Evolutionary conservation across 225 moss, liverwort and hornwort species (phyloP), one percentile per base, ranked within the genome.

Genomic region (Lunularia cruciata): DNA sequence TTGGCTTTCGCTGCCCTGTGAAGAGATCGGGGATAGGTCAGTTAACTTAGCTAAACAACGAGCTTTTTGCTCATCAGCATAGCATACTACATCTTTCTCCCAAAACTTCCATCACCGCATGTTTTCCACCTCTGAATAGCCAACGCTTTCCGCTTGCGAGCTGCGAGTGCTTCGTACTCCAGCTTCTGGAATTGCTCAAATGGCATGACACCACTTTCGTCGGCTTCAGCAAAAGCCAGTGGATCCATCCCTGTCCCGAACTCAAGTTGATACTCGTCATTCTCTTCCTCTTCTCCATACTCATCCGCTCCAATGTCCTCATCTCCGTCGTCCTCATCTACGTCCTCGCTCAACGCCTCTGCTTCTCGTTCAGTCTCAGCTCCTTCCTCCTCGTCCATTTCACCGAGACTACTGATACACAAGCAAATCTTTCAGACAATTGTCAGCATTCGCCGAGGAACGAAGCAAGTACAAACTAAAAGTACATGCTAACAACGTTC

Each of bases 221-320:
- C 87, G 72, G 86, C 94, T 76, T 98, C 98, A 37, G 78, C 93
- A 71, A 98, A 91, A 63, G 89, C 76, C 55, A 98, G 67, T 7
- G 98, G 93, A 80, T 98, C 93, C 93, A 98, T 90, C 72, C 92
- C 98, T 23, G 84, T 87, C 79, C 88, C 87, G 53, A 93, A 93
- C 54, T 85, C 65, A 72, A 93, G 81, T 68, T 84, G 90, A 74
- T 89, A 90, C 40, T 96, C 96, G 11, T 92, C 92, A 47, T 90
- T 85, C 3, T 91, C 91, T n/a, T 90, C 92, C 15, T 67, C 88
- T n/a, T 90, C 92, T 55, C 57, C 81, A 22, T n/a, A 74, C 25
- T 57, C 59, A 28, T 25, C 75, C 59, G 69, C 83, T 31, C 66
- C 72, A 38, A 57, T 73, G 47, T 81, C 76, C 66, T 75, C 69